Evolutionary conservation across 495 filamentous ascomycete genomes (phyloP).

Genomic region (Hypoxylon fuscum): DNA sequence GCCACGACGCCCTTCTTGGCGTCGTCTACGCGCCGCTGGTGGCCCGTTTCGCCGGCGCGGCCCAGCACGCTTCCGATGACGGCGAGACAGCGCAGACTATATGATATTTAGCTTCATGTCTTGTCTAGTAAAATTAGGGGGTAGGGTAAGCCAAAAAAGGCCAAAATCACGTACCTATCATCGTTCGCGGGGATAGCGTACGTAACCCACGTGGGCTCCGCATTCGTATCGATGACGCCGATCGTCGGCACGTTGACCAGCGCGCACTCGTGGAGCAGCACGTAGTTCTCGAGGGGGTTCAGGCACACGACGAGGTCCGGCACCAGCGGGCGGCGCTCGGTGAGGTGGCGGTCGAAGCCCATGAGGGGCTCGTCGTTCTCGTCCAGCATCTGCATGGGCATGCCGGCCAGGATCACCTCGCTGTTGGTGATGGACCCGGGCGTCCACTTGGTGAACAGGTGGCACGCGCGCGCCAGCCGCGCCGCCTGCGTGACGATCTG

Average conservation of each 20-base stretch:
- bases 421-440: slow-evolving; percentile 94
- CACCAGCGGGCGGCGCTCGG: slow-evolving; percentile 69
- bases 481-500: slow-evolving; percentile 82
- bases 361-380: slow-evolving; percentile 71
- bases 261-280: slow-evolving; percentile 89
- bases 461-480: slow-evolving; percentile 77
- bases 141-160: neutral
- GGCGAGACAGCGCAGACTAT: slow-evolving; percentile 77
- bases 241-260: slow-evolving; percentile 90
- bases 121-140: too few species aligned
- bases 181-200: slow-evolving; percentile 98
- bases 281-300: slow-evolving; percentile 91
- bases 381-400: slow-evolving; percentile 74
- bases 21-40: slow-evolving; percentile 66
- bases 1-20: slow-evolving; percentile 68
- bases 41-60: slow-evolving; percentile 81
- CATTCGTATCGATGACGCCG: slow-evolving; percentile 92
- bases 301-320: slow-evolving; percentile 93
- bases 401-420: slow-evolving; percentile 78
- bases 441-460: slow-evolving; percentile 94
- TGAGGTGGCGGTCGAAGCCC: slow-evolving; percentile 71
- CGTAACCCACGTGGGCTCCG: slow-evolving; percentile 91
- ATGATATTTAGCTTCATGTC: slow-evolving; percentile 11
- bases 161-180: slow-evolving; percentile 68
- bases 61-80: slow-evolving; percentile 88